Conservation (phyloP, 2,329 filamentous ascomycete species). For the Cordyceps tenuipes region DNA sequence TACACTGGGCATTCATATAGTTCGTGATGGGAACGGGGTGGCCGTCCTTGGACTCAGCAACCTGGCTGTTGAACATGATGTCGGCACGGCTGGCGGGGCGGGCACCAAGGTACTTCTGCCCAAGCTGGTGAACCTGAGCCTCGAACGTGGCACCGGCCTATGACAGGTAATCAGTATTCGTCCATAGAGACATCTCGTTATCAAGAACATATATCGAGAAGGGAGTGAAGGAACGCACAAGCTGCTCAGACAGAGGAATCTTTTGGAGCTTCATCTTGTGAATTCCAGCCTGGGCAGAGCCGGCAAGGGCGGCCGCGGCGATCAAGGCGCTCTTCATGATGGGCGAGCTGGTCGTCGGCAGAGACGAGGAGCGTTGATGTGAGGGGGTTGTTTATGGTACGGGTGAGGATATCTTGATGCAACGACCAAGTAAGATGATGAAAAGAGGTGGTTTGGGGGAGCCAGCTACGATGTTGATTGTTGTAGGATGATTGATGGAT, state of each 20-base stretch:
- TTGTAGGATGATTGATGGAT: constrained; percentile 6
- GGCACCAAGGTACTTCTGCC: constrained; percentile 90
- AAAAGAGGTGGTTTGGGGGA: not conserved
- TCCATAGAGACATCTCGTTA: not conserved
- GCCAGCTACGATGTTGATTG: constrained; percentile 4
- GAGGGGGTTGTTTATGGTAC: not conserved
- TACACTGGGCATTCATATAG: constrained; percentile 98
- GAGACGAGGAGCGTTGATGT: not conserved
- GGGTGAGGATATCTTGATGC: not conserved
- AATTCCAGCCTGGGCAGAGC: constrained; percentile 73
- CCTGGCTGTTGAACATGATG: constrained; percentile 70
- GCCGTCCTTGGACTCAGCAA: constrained; percentile 54
- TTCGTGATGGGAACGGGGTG: constrained; percentile 89
- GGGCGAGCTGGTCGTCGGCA: constrained; percentile 18
- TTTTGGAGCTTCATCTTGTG: constrained; percentile 99
- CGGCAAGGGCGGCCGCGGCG: constrained; percentile 73
- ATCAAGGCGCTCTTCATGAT: constrained; percentile 82
- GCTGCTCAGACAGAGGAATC: constrained; percentile 82
- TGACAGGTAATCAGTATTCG: constrained; percentile 1
- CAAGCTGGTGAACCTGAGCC: constrained; percentile 70
- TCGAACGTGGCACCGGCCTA: constrained; percentile 73
- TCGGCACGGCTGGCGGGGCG: constrained; percentile 62
- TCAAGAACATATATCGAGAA: not conserved
- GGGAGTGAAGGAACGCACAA: constrained; percentile 50
- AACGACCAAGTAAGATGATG: constrained; percentile 6